Base-by-base conservation (phyloP, 345 rosid species). In the Lagerstroemia speciosa region DNA sequence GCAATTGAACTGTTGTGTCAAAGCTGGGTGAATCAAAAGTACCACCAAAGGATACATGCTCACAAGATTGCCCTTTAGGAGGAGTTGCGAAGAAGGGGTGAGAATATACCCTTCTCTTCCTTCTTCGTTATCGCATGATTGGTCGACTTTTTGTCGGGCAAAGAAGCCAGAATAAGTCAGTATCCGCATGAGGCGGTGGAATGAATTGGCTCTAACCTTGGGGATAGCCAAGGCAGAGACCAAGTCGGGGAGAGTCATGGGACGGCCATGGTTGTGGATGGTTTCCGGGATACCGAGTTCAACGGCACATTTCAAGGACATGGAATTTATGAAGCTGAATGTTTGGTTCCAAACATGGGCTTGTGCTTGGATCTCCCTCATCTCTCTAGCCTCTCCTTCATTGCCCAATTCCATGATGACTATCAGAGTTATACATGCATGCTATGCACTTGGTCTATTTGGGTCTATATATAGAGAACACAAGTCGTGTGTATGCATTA, bases 281-380 rank as follows among this genome's bases (percentile, higher is more conserved):
- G 70, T 40, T 70, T 83, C 85, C 0, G 83, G 78, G 57, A 86
- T 80, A 68, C 79, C 76, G 19, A 86, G 77, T n/a, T 86, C 71
- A 29, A 82, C 33, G 14, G 86, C 86, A 32, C 83, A 83, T 50
- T 80, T 77, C 0, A 86, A 80, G 1, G 82, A 72, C 83, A 77
- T 73, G 29, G 88, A 82, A 26, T 78, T 69, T 6, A 86, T 36
- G 82, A 65, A 83, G 66, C 65, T 78, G 40, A 86, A 60, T 2
- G 74, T 46, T 22, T 78, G 79, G 68, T 77, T 80, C 75, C 79
- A 81, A n/a, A n/a, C n/a, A n/a, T n/a, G n/a, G n/a, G n/a, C n/a
- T n/a, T n/a, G n/a, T n/a, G n/a, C n/a, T n/a, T 67, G 62, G 26
- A 81, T 36, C 3, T 74, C 55, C 67, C 76, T 77, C 37, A 9